These are phyloP conservation scores for Candida awuae DNA, from an alignment of 805 yeast genomes.

Conservation along the genomic window DNA sequence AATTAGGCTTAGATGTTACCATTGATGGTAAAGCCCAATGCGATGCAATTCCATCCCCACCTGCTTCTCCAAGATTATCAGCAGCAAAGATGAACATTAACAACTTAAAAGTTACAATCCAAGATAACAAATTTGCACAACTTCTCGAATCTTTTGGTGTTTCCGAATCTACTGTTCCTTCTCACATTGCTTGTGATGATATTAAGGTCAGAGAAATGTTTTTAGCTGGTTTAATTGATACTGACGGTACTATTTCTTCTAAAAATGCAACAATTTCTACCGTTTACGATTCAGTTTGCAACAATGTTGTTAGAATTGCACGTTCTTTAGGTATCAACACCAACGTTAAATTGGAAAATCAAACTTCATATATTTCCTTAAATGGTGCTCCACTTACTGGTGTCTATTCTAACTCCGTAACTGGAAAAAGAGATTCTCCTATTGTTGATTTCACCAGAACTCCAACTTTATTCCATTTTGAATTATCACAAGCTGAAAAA, in stretches of 20 bases:
- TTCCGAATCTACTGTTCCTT: constrained; percentile 29
- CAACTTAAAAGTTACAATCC: constrained; percentile 21
- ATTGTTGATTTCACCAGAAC: constrained; percentile 16
- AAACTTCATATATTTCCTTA: constrained; percentile 16
- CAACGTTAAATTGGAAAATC: constrained; percentile 21
- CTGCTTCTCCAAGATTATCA: too few relatives aligned
- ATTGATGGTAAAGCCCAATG: too few relatives aligned
- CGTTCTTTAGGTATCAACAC: constrained; percentile 38
- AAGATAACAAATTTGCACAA: too few relatives aligned
- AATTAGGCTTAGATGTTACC: constrained; percentile 23
- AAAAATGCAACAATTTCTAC: constrained; percentile 28
- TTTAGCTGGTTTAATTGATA: constrained; percentile 38
- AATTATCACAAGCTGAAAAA: constrained; percentile 20
- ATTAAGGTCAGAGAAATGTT: constrained; percentile 36
- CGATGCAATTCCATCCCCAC: too few relatives aligned
- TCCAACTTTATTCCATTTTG: constrained; percentile 26
- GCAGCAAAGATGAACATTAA: too few relatives aligned
- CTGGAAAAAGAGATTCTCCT: constrained; percentile 15
- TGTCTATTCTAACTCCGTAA: constrained; percentile 24
- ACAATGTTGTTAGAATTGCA: constrained; percentile 31
- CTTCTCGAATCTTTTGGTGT: constrained; percentile 12
- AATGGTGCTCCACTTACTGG: constrained; percentile 22
- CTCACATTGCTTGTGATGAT: constrained; percentile 28
- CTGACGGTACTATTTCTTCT: constrained; percentile 25
- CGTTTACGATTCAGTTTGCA: constrained; percentile 25